Percentiles rank a stretch among this genome's conserved stretches.
phyloP scores from a whole-genome alignment of 2,329 filamentous ascomycete genomes.

The Elsinoe arachidis region DNA sequence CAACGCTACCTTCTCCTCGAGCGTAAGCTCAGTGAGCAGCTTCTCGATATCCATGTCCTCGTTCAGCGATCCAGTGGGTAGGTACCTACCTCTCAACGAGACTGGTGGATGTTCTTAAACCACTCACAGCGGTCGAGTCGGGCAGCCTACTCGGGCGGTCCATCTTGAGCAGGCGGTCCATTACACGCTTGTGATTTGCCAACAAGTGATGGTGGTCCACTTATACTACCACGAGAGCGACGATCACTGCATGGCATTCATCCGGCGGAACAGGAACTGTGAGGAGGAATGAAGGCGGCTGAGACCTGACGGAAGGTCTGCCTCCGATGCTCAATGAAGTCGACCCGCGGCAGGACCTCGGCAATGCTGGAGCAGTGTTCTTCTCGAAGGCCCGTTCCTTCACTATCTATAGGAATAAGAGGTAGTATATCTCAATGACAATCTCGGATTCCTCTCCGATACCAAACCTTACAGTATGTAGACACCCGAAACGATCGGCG shows the following conservation, averaged over 20 bases:
- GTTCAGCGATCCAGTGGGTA: background rate
- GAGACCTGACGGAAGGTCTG: background rate
- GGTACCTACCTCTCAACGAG: background rate
- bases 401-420: no score
- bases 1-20: conserved; percentile 8
- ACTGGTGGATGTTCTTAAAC: background rate
- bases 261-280: background rate
- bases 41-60: conserved; percentile 1
- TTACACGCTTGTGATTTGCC: background rate
- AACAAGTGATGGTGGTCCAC: background rate
- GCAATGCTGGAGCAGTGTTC: no score
- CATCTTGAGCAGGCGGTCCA: background rate
- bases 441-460: no score
- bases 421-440: no score
- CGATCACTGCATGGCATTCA: background rate
- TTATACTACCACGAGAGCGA: background rate
- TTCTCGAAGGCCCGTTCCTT: no score
- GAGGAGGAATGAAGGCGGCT: background rate
- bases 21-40: background rate
- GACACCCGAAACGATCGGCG: no score
- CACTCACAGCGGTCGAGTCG: background rate
- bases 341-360: no score
- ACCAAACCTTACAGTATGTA: no score
- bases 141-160: background rate
- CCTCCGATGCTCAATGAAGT: no score